These are phyloP conservation scores for Avena eriantha DNA, from an alignment of 176 grass and related monocot genomes.

Conservation along the genomic window DNA sequence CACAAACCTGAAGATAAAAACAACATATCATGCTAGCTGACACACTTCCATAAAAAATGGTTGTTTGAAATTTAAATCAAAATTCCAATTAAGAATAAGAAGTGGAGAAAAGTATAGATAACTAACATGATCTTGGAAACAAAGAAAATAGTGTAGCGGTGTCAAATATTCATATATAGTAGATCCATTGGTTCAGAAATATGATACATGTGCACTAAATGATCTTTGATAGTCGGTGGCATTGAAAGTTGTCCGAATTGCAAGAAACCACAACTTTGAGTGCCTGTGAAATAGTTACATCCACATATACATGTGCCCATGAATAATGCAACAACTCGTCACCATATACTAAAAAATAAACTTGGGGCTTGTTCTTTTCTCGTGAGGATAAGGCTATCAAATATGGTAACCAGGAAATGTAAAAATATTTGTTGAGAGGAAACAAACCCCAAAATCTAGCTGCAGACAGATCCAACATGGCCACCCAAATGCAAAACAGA, in stretches of 20 bases:
- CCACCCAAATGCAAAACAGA: too few relatives aligned
- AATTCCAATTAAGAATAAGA: constrained; percentile 6
- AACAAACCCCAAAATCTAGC: too few relatives aligned
- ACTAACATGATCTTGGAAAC: background rate
- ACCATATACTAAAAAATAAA: background rate
- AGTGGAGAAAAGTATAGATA: background rate
- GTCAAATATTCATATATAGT: too few relatives aligned
- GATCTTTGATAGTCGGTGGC: background rate
- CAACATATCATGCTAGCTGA: background rate
- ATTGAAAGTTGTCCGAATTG: background rate
- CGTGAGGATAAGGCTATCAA: too few relatives aligned
- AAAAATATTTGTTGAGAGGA: too few relatives aligned
- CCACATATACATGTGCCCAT: background rate
- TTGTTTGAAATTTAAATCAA: background rate
- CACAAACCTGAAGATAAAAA: constrained; percentile 60
- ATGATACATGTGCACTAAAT: background rate
- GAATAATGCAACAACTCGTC: background rate
- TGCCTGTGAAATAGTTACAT: background rate
- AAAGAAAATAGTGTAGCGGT: background rate
- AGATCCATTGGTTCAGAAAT: background rate
- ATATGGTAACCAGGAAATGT: too few relatives aligned
- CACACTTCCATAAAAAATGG: background rate
- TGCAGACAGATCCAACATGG: too few relatives aligned
- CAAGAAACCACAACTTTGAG: background rate
- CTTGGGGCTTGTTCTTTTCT: too few relatives aligned